These are phyloP conservation scores for Xylaria sp. DNA, from an alignment of 2,329 filamentous ascomycete species.

Conservation along the genomic window DNA sequence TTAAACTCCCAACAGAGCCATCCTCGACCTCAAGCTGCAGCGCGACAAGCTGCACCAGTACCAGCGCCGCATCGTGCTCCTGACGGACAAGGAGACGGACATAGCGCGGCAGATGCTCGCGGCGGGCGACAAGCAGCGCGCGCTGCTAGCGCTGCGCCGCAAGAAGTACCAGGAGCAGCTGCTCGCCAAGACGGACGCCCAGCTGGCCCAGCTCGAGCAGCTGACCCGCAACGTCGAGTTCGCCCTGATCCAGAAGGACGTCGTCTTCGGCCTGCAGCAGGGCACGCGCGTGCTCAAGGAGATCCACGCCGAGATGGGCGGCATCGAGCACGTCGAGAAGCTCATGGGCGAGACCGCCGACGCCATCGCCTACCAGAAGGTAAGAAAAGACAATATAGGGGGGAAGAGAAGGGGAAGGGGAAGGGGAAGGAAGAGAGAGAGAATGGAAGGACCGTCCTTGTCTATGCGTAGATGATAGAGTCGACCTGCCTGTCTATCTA, in stretches of 20 bases:
- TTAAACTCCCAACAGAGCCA: slow-evolving; percentile 70
- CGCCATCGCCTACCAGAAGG: slow-evolving; percentile 89
- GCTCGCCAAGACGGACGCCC: slow-evolving; percentile 87
- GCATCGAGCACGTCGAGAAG: slow-evolving; percentile 92
- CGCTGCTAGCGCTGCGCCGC: slow-evolving; percentile 86
- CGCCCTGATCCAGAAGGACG: slow-evolving; percentile 95
- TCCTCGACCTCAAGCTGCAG: slow-evolving; percentile 97
- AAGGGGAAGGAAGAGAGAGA: background rate
- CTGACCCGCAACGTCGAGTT: slow-evolving; percentile 93
- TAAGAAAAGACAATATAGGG: slow-evolving; percentile 52
- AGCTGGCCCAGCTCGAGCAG: slow-evolving; percentile 93
- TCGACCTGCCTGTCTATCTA: too few relatives aligned
- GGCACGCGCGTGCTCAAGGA: slow-evolving; percentile 89
- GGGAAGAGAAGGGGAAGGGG: too few relatives aligned
- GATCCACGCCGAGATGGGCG: slow-evolving; percentile 96
- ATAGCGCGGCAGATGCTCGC: slow-evolving; percentile 86
- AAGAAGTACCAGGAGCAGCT: slow-evolving; percentile 98
- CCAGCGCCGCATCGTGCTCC: slow-evolving; percentile 85
- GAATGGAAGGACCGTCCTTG: background rate
- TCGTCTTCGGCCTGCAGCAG: slow-evolving; percentile 91
- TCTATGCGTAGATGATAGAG: background rate
- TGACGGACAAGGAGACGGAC: slow-evolving; percentile 88
- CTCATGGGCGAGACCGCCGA: slow-evolving; percentile 93
- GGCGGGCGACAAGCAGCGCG: slow-evolving; percentile 80
- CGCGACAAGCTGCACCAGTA: slow-evolving; percentile 98